These are phyloP conservation scores for Fusarium chuoi DNA, from an alignment of 2,329 filamentous ascomycete species.

Conservation along the genomic window DNA sequence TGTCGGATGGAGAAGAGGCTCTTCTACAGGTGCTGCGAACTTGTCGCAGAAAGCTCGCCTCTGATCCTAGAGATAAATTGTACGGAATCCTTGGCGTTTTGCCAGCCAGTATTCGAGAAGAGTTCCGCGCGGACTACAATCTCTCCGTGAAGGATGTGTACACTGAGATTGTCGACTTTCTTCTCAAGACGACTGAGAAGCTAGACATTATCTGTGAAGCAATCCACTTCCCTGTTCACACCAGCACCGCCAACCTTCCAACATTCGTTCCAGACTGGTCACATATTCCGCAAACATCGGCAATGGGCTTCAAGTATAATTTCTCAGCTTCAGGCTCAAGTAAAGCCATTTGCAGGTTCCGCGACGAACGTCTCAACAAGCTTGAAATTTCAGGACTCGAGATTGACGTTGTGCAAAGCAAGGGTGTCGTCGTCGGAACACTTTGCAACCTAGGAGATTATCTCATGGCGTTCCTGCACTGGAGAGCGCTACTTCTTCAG, in stretches of 20 bases:
- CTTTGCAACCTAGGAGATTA: constrained; percentile 28
- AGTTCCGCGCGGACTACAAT: constrained; percentile 11
- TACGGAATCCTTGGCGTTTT: constrained; percentile 21
- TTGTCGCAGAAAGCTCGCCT: constrained; percentile 11
- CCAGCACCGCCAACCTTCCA: constrained; percentile 8
- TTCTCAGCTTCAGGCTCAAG: not conserved
- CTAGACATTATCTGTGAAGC: constrained; percentile 23
- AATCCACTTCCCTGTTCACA: constrained; percentile 11
- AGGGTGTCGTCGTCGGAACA: constrained; percentile 14
- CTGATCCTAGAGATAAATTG: constrained; percentile 19
- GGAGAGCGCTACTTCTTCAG: constrained; percentile 16
- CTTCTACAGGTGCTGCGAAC: constrained; percentile 14
- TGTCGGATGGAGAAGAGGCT: not conserved
- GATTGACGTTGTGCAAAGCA: constrained; percentile 1
- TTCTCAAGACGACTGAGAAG: constrained; percentile 15
- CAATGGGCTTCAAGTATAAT: constrained; percentile 13
- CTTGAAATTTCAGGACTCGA: constrained; percentile 15
- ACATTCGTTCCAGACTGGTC: constrained; percentile 32
- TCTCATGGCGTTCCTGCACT: constrained; percentile 28
- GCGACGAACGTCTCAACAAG: constrained; percentile 16
- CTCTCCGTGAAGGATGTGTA: constrained; percentile 27
- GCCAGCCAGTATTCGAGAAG: not conserved
- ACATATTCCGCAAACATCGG: constrained; percentile 14
- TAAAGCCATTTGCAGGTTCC: constrained; percentile 1
- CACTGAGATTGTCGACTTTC: constrained; percentile 22